Evolutionary conservation across 2,329 filamentous ascomycete species (phyloP).

Genomic region (Aspergillus piperis): DNA sequence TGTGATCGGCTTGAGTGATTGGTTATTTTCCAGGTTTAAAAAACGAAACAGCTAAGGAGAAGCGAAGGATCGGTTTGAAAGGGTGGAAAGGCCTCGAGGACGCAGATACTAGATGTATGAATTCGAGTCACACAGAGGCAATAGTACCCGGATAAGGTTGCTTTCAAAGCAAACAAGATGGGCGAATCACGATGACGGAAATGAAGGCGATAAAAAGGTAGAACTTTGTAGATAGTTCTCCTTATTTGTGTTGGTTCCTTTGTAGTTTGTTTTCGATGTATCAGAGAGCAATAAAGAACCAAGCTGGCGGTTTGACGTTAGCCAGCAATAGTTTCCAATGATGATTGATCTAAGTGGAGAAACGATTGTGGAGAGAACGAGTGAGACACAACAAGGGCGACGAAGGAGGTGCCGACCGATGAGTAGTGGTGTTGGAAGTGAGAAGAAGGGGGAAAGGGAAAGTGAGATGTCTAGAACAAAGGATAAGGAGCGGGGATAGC

Average conservation of each 20-base stretch:
- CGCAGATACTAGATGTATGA: conserved; percentile 11
- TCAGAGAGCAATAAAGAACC: neutral
- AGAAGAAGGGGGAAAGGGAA: conserved; percentile 1
- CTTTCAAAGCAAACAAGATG: conserved; percentile 20
- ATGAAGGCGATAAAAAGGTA: neutral
- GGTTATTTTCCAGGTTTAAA: neutral
- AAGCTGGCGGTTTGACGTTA: neutral
- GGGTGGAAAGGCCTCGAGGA: neutral
- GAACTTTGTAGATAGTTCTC: neutral
- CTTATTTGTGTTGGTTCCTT: neutral
- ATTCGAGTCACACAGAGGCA: conserved; percentile 13
- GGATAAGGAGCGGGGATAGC: neutral
- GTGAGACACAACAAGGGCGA: conserved; percentile 3
- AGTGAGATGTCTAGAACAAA: conserved; percentile 7
- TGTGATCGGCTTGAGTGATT: neutral
- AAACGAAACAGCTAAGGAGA: neutral
- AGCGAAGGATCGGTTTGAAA: neutral
- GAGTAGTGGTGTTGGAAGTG: neutral
- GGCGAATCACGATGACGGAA: neutral
- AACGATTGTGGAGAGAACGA: neutral
- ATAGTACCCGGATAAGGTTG: conserved; percentile 11
- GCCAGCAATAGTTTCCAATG: neutral
- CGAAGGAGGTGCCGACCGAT: neutral
- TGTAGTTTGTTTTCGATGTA: neutral
- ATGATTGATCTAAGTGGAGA: neutral